A percentile compares a stretch with the other conserved stretches of the same genome.
Evolutionary conservation across 202 grass and related monocot genomes (phyloP).

Genomic region (Hordeum pubiflorum): DNA sequence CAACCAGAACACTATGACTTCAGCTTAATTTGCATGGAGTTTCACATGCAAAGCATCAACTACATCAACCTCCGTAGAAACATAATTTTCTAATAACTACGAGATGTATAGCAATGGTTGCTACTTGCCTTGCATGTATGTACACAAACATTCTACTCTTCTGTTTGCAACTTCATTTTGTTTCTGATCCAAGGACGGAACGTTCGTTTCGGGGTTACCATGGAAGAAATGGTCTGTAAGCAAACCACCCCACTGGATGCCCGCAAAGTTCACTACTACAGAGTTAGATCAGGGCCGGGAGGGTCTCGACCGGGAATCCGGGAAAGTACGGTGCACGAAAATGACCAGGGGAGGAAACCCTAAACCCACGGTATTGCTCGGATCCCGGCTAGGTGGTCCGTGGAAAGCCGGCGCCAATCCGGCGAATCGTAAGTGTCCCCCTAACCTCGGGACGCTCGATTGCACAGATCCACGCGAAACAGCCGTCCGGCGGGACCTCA

Average conservation of each 20-base stretch:
- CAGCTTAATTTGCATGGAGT: neutral
- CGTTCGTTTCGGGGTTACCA: neutral
- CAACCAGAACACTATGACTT: neutral
- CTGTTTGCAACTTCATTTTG: neutral
- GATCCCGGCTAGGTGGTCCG: neutral
- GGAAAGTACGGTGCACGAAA: neutral
- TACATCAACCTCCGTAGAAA: neutral
- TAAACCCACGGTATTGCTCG: neutral
- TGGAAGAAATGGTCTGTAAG: neutral
- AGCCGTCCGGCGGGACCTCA: neutral
- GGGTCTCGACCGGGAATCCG: neutral
- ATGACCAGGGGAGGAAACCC: slow-evolving; percentile 4
- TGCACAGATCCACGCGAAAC: neutral
- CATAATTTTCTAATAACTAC: neutral
- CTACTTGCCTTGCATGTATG: neutral
- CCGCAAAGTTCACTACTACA: neutral
- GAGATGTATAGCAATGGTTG: neutral
- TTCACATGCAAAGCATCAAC: neutral
- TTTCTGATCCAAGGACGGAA: neutral
- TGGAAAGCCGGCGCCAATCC: neutral
- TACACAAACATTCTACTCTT: neutral
- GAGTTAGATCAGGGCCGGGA: neutral
- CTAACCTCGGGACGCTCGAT: neutral
- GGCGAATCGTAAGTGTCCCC: neutral
- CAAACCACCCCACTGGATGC: neutral